phyloP scores from a whole-genome alignment of 116 monocot species.

The Iris pallida region DNA sequence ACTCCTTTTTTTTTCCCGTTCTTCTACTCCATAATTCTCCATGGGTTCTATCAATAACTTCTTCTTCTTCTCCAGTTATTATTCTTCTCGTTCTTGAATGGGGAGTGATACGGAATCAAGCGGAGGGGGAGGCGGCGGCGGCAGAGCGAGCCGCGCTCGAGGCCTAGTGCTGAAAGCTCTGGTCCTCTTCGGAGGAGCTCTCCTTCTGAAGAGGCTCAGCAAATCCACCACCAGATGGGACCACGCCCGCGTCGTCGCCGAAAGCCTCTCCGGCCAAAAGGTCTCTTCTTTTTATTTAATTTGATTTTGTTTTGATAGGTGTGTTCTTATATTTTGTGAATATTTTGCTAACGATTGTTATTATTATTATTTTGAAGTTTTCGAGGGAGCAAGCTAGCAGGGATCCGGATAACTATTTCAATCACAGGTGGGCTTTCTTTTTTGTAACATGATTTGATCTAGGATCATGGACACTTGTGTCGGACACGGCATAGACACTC shows the following conservation, averaged over 20 bases:
- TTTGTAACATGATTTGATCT: too few species aligned
- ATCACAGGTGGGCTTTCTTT: constrained; percentile 49
- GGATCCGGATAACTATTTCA: constrained; percentile 81
- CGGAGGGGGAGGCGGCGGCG: constrained; percentile 24
- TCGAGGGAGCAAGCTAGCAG: constrained; percentile 82
- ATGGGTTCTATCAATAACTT: too few species aligned
- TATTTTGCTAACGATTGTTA: constrained; percentile 1
- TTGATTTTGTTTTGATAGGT: too few species aligned
- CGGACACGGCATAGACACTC: too few species aligned
- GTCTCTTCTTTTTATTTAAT: constrained; percentile 10
- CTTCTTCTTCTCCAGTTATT: too few species aligned
- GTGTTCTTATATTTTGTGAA: too few species aligned
- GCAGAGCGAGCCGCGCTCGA: constrained; percentile 31
- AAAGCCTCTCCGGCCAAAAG: constrained; percentile 80
- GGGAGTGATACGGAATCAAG: constrained; percentile 16
- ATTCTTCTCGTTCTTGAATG: too few species aligned
- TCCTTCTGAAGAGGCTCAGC: constrained; percentile 62
- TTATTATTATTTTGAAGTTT: constrained; percentile 36
- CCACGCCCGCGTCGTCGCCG: constrained; percentile 76
- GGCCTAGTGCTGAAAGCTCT: constrained; percentile 68
- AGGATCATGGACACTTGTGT: too few species aligned
- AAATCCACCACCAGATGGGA: constrained; percentile 82
- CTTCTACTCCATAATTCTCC: too few species aligned
- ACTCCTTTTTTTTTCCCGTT: too few species aligned
- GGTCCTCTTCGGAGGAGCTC: constrained; percentile 64